These are phyloP conservation scores for Neopestalotiopsis rosae DNA, from an alignment of 2,329 filamentous ascomycete species.

Conservation along the genomic window DNA sequence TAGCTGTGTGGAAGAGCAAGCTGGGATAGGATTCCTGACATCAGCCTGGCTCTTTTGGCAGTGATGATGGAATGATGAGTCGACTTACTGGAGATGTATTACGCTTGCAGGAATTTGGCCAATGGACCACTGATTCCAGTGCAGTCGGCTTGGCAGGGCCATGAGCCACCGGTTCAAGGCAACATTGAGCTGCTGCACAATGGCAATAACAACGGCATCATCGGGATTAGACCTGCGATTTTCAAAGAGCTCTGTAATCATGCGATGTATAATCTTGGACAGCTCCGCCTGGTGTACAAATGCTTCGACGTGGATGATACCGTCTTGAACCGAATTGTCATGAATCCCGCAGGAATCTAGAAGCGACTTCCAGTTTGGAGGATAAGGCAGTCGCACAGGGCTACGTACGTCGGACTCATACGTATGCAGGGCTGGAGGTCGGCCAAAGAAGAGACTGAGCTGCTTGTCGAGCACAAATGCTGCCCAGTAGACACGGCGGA, in stretches of 20 bases:
- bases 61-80: conserved; percentile 1
- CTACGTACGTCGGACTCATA: conserved; percentile 55
- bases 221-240: conserved; percentile 49
- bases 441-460: conserved; percentile 55
- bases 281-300: conserved; percentile 55
- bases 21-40: conserved; percentile 16
- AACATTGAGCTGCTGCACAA: conserved; percentile 50
- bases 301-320: conserved; percentile 46
- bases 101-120: conserved; percentile 51
- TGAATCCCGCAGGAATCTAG: conserved; percentile 52
- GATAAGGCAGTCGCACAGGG: conserved; percentile 54
- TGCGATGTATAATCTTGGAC: conserved; percentile 52
- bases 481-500: conserved; percentile 56
- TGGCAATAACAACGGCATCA: conserved; percentile 45
- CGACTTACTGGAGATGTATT: conserved; percentile 48
- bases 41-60: neutral
- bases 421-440: conserved; percentile 54
- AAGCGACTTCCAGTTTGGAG: conserved; percentile 51
- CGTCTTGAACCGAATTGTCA: conserved; percentile 52
- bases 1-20: conserved; percentile 56
- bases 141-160: conserved; percentile 49
- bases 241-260: conserved; percentile 57
- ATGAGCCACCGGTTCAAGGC: conserved; percentile 52
- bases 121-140: conserved; percentile 58
- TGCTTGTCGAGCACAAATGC: conserved; percentile 57